These are phyloP conservation scores for Afroboletus lepidellus DNA, from an alignment of 1,284 basidiomycete genomes.

Conservation along the genomic window DNA sequence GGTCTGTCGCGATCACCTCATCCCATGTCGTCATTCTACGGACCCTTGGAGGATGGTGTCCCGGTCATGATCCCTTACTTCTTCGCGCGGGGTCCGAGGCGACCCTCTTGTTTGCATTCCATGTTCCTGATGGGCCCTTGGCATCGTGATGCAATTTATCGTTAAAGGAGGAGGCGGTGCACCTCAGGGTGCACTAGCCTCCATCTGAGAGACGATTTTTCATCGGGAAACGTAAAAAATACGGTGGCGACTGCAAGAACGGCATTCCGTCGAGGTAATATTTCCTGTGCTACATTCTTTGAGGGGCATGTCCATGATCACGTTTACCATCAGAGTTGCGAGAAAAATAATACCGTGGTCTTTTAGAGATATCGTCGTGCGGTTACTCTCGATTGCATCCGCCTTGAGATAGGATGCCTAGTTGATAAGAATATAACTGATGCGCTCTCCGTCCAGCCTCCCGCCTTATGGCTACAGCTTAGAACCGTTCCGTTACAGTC, in stretches of 20 bases:
- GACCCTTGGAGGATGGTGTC: neutral
- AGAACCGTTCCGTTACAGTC: slow-evolving; percentile 6
- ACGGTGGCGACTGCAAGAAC: slow-evolving; percentile 1
- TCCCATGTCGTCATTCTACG: slow-evolving; percentile 19
- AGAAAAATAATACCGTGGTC: neutral
- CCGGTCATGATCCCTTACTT: slow-evolving; percentile 5
- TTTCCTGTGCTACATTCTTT: neutral
- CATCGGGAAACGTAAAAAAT: slow-evolving; percentile 17
- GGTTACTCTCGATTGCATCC: slow-evolving; percentile 1
- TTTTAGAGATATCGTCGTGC: neutral
- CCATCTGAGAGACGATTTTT: neutral
- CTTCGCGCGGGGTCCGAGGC: slow-evolving; percentile 35
- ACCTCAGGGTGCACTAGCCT: slow-evolving; percentile 8
- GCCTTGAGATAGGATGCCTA: slow-evolving; percentile 10
- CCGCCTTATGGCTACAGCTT: neutral
- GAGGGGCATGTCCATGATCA: neutral
- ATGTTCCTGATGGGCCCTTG: slow-evolving; percentile 29
- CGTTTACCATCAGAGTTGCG: neutral
- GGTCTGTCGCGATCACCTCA: slow-evolving; percentile 27
- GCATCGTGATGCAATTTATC: slow-evolving; percentile 26
- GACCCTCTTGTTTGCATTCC: slow-evolving; percentile 11
- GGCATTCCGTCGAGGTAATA: neutral
- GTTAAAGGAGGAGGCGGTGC: slow-evolving; percentile 23
- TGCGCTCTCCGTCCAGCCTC: neutral
- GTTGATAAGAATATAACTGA: slow-evolving; percentile 13